Conservation (phyloP, 441 rosid species). For the Aleurites moluccanus region DNA sequence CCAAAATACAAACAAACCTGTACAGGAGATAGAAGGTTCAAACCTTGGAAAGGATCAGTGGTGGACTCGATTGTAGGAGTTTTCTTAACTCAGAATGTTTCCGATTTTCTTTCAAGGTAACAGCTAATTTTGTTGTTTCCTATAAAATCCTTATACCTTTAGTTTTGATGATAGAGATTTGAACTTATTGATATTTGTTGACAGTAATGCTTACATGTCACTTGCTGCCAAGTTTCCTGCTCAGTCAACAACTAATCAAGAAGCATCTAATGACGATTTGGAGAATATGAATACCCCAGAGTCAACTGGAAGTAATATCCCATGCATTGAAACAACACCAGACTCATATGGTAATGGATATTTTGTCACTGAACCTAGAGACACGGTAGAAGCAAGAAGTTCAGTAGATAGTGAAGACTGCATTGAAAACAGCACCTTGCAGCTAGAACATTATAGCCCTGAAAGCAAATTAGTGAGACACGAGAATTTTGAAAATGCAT, state of each 20-base stretch:
- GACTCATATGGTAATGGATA: background rate
- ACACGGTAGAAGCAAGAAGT: background rate
- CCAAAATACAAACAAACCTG: background rate
- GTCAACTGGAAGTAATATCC: background rate
- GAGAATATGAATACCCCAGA: background rate
- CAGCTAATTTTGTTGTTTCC: no score
- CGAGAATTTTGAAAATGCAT: background rate
- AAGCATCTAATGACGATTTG: background rate
- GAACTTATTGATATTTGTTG: background rate
- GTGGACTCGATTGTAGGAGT: slow-evolving; percentile 26
- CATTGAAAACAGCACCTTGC: background rate
- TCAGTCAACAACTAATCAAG: background rate
- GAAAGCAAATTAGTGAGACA: background rate
- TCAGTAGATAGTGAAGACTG: slow-evolving; percentile 5
- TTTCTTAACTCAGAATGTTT: slow-evolving; percentile 48
- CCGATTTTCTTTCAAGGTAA: slow-evolving; percentile 66
- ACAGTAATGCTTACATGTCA: slow-evolving; percentile 22
- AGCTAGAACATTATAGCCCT: background rate
- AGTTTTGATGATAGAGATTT: no score
- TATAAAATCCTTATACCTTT: no score
- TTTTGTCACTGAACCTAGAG: slow-evolving; percentile 8
- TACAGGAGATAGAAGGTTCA: slow-evolving; percentile 62
- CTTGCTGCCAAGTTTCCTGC: slow-evolving; percentile 21
- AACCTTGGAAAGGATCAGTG: slow-evolving; percentile 47
- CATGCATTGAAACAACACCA: background rate